Base-by-base conservation (phyloP, 805 yeast genomes). In the Yueomyces sinensis region DNA sequence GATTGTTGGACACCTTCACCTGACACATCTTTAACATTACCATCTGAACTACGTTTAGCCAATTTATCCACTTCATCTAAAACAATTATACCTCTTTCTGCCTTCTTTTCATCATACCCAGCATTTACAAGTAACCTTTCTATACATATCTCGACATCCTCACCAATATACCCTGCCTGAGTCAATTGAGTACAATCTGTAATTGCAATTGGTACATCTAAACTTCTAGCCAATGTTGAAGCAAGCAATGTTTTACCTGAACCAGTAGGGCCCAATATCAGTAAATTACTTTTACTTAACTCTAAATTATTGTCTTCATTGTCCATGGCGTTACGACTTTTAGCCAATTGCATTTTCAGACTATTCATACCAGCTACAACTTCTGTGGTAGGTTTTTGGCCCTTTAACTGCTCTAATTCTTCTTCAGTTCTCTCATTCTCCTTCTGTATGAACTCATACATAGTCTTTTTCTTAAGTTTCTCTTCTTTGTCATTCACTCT, bases 1-100 rank as follows among this genome's bases (percentile, higher is more conserved):
- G 77, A 70, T 43, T 73, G 79, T 42, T 73, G 80, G 14, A 74
- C 79, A 32, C 80, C 79, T 50, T 74, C 79, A 6, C 80, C 80
- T 1, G 76, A 61, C 2, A 73, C 74, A 48, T 73, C 80, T 40
- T 70, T 68, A 0, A 72, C 62, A 4, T 73, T 74, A 24, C 60
- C 59, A 25, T 58, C 52, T 11, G 62, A 60, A 1, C 65, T 51
- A 1, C 72, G 69, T 41, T 68, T 70, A 0, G 78, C 66, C 9
- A 74, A 46, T 40, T 72, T 74, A 42, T 74, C 78, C 16, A 73
- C 56, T 44, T 74, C 80, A 48, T 74, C 79, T 4, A 74, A 47
- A 3, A 74, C 78, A 32, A 74, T 62, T 20, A 72, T 71, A 4
- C 81, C 81, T 37, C 63, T 61, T 43, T 73, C 74, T 20, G 74